Evolutionary conservation across 108 stramenopile genomes (phyloP), one percentile per base, ranked within the genome.

Genomic region (Seminavis robusta): DNA sequence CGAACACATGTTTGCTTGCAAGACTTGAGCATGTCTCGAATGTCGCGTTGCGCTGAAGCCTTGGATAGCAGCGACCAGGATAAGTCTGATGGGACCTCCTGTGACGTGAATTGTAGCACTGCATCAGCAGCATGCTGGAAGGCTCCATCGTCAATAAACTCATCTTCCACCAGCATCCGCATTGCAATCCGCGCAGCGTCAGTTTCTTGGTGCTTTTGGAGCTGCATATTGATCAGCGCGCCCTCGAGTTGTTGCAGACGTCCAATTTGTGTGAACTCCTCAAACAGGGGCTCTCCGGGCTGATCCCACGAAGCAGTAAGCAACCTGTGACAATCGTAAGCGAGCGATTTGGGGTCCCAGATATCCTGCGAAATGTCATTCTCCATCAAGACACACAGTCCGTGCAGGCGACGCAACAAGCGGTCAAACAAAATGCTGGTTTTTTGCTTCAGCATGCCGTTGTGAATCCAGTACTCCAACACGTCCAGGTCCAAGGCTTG

Each of bases 131-230:
- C 59, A 0, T 48, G 31, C 21, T 46, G 62, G 56, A 74, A 65
- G 34, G 68, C 44, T 27, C 54, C 23, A 39, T 76, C 69, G 33
- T 72, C 20, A 8, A 84, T 17, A 39, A 49, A 85, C 29, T 85
- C 84, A 45, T 85, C 84, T 48, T 85, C 79, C 3, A 77, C 34
- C 17, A 85, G 31, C 80, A 81, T 81, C 27, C 84, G 42, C 37
- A 80, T 79, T 11, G 68, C 70, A 2, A 79, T 48, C 19, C 39
- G 44, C 6, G 74, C 59, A 21, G 80, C 77, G 26, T 80, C 63
- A 9, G 56, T 54, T 8, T 39, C 30, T 1, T 77, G 41, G 19
- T 61, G 65, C 11, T 59, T 46, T 15, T 23, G 49, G 0, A 61
- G 33, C 17, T 67, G 41, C 13, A 79, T 47, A 11, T 54, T 44